Conservation (phyloP, 129 eudicot genomes). For the Helianthus tuberosus region DNA sequence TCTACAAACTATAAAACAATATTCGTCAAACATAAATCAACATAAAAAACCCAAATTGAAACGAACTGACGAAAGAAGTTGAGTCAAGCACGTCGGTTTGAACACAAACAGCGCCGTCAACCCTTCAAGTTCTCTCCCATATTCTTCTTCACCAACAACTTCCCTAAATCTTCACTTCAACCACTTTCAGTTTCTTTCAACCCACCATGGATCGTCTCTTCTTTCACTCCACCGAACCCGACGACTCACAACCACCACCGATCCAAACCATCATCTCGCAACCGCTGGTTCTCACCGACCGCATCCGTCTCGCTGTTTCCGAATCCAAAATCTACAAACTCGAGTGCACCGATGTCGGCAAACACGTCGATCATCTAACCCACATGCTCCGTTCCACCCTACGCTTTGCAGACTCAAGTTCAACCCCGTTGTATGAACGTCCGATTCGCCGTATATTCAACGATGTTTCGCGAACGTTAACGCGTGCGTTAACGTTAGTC, state of each 20-base stretch:
- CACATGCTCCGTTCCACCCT: constrained; percentile 35
- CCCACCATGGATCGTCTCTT: constrained; percentile 11
- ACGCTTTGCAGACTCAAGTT: neutral
- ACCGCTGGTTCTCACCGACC: constrained; percentile 57
- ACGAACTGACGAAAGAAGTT: too few species aligned
- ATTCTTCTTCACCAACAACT: neutral
- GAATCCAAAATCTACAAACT: constrained; percentile 46
- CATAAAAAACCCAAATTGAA: too few species aligned
- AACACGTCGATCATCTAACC: constrained; percentile 24
- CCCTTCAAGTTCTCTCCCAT: too few species aligned
- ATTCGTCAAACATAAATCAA: too few species aligned
- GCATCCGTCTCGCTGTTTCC: constrained; percentile 42
- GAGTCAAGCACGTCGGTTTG: too few species aligned
- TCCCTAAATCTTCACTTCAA: neutral
- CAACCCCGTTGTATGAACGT: constrained; percentile 31
- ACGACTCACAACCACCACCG: constrained; percentile 22
- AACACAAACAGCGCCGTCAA: too few species aligned
- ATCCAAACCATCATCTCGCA: constrained; percentile 44
- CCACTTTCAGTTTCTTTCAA: too few species aligned
- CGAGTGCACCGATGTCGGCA: constrained; percentile 53
- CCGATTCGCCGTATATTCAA: constrained; percentile 32
- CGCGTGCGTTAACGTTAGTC: constrained; percentile 15
- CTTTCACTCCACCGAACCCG: neutral
- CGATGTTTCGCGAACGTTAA: constrained; percentile 19
- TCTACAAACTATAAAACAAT: too few species aligned